These are phyloP conservation scores for Rhizomucor pusillus DNA, from an alignment of 371 early-diverging fungal species.

Conservation along the genomic window DNA sequence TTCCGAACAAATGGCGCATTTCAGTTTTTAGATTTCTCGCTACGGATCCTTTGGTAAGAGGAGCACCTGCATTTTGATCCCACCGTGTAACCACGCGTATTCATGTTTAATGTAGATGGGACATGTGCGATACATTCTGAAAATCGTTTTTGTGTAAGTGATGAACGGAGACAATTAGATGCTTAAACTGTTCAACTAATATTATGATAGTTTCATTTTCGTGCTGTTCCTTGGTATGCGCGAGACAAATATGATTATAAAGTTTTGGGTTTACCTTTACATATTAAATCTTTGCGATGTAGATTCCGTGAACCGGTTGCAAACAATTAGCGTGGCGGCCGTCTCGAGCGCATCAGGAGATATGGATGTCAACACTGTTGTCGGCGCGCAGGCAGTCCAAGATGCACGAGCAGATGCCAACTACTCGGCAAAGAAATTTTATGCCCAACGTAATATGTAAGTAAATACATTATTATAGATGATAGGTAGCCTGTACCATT, in stretches of 20 bases:
- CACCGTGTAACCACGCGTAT: too few species aligned
- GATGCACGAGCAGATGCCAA: slow-evolving; percentile 9
- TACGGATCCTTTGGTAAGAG: slow-evolving; percentile 5
- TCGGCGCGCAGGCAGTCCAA: slow-evolving; percentile 7
- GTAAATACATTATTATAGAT: not conserved
- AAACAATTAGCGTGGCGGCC: slow-evolving; percentile 2
- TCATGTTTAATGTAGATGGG: not conserved
- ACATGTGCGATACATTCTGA: slow-evolving; percentile 9
- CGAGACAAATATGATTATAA: not conserved
- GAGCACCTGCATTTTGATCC: not conserved
- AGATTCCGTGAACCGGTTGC: slow-evolving; percentile 13
- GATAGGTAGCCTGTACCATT: not conserved
- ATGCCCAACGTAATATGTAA: slow-evolving; percentile 17
- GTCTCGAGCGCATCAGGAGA: not conserved
- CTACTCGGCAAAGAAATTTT: slow-evolving; percentile 14
- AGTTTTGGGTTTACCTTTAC: not conserved
- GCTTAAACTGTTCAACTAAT: not conserved
- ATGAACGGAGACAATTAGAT: not conserved
- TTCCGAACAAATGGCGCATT: slow-evolving; percentile 10
- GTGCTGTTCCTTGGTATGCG: slow-evolving; percentile 12
- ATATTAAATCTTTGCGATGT: too few species aligned
- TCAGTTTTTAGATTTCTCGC: slow-evolving; percentile 6
- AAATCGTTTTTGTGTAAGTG: slow-evolving; percentile 15
- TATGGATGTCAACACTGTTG: slow-evolving; percentile 1
- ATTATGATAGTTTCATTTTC: slow-evolving; percentile 9